These are phyloP conservation scores for Pelagophyceae sp. DNA, from an alignment of 352 stramenopile genomes.

Conservation along the genomic window DNA sequence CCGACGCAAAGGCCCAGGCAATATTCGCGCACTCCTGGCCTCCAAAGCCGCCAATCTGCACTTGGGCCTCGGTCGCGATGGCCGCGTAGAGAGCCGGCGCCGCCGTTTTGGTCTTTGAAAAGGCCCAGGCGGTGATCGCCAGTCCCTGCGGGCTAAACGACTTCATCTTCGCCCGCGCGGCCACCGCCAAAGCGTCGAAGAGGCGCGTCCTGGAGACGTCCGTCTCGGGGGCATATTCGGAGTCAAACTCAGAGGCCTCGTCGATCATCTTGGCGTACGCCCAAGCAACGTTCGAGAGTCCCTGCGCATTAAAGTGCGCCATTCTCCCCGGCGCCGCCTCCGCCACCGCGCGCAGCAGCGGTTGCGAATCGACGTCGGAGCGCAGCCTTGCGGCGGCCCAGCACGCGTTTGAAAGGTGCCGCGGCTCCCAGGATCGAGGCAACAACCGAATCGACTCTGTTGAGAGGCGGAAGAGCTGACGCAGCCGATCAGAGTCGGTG, in stretches of 20 bases:
- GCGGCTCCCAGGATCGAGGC: not conserved
- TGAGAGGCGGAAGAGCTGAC: no score
- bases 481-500: no score
- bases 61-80: not conserved
- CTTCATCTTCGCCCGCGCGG: not conserved
- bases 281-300: not conserved
- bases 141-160: not conserved
- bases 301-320: not conserved
- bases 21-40: not conserved
- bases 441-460: not conserved
- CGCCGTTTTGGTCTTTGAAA: not conserved
- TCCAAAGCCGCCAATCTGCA: not conserved
- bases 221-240: no score
- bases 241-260: no score
- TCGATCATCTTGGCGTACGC: not conserved
- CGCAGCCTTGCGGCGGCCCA: not conserved
- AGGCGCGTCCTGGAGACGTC: no score
- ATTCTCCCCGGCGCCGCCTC: not conserved
- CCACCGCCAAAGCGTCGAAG: not conserved
- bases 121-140: not conserved
- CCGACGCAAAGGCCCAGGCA: constrained; percentile 2
- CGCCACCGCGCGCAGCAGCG: not conserved
- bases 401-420: not conserved
- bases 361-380: not conserved
- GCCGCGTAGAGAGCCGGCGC: not conserved